Percentiles rank a stretch among this genome's conserved stretches.
Conservation (phyloP, 2,329 filamentous ascomycete genomes). For the Zarea fungicola region DNA sequence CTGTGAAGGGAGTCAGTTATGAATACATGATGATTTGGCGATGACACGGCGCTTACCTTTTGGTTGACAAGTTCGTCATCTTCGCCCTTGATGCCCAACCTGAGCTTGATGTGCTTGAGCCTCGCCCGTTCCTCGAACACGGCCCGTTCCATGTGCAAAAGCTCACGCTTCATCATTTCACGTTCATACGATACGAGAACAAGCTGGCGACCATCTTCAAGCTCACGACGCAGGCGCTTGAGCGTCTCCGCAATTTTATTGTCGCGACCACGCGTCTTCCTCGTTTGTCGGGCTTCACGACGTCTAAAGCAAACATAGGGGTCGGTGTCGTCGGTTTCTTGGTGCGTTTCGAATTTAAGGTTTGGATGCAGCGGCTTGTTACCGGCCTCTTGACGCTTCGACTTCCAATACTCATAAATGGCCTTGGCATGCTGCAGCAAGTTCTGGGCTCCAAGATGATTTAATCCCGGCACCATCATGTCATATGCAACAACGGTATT, state of each 20-base stretch:
- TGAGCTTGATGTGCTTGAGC: conserved; percentile 84
- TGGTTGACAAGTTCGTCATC: conserved; percentile 94
- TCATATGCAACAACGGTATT: conserved; percentile 76
- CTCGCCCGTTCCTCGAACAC: conserved; percentile 79
- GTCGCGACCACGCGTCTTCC: conserved; percentile 91
- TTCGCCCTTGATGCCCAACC: conserved; percentile 82
- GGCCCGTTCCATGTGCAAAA: conserved; percentile 66
- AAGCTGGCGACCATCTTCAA: conserved; percentile 82
- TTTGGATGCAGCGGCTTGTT: conserved; percentile 70
- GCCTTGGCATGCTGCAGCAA: conserved; percentile 61
- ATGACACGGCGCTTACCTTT: conserved; percentile 56
- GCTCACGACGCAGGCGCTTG: conserved; percentile 81
- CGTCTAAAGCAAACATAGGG: conserved; percentile 97
- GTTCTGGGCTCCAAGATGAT: conserved; percentile 43
- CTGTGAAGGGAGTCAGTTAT: conserved; percentile 36
- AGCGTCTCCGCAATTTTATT: conserved; percentile 92
- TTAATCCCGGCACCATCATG: conserved; percentile 66
- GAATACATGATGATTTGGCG: not conserved
- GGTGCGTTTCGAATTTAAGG: conserved; percentile 90
- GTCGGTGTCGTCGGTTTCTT: conserved; percentile 91
- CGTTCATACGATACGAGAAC: conserved; percentile 73
- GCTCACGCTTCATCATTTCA: conserved; percentile 72
- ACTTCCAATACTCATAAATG: conserved; percentile 87
- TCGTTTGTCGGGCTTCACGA: conserved; percentile 86
- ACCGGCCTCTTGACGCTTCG: conserved; percentile 57